phyloP scores from a whole-genome alignment of 2,329 filamentous ascomycete genomes.

The Aspergillus piperis region DNA sequence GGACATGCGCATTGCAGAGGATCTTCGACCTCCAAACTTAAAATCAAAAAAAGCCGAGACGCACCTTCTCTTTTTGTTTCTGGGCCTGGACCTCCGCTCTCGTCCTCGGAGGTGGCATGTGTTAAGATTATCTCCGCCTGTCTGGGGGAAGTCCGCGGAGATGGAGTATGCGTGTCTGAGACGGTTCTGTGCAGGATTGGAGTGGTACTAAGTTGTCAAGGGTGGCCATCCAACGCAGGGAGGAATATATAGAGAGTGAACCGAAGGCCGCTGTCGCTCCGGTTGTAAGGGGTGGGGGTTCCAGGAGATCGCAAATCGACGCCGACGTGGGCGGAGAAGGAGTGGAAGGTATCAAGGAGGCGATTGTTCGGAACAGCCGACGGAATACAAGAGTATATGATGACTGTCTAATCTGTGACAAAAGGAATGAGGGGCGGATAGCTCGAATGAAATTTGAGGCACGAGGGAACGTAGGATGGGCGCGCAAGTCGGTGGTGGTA shows the following conservation, averaged over 20 bases:
- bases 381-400: conserved; percentile 1
- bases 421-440: not conserved
- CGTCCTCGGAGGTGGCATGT: conserved; percentile 47
- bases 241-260: not conserved
- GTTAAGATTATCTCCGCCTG: conserved; percentile 35
- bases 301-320: conserved; percentile 3
- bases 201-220: conserved; percentile 8
- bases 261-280: not conserved
- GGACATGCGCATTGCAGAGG: not conserved
- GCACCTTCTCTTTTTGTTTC: conserved; percentile 61
- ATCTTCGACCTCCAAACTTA: not conserved
- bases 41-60: conserved; percentile 17
- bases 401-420: no score
- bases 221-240: conserved; percentile 26
- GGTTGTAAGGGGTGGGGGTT: conserved; percentile 6
- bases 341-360: conserved; percentile 8
- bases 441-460: not conserved
- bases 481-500: not conserved
- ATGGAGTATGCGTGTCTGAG: conserved; percentile 22
- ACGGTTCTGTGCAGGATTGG: conserved; percentile 13
- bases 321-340: conserved; percentile 17
- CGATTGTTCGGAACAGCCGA: not conserved
- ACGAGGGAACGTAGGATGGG: conserved; percentile 8
- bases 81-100: conserved; percentile 59
- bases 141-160: conserved; percentile 26